A percentile compares a stretch with the other conserved stretches of the same genome.
Conservation (phyloP, 179 eudicot species). For the Beta lomatogona region DNA sequence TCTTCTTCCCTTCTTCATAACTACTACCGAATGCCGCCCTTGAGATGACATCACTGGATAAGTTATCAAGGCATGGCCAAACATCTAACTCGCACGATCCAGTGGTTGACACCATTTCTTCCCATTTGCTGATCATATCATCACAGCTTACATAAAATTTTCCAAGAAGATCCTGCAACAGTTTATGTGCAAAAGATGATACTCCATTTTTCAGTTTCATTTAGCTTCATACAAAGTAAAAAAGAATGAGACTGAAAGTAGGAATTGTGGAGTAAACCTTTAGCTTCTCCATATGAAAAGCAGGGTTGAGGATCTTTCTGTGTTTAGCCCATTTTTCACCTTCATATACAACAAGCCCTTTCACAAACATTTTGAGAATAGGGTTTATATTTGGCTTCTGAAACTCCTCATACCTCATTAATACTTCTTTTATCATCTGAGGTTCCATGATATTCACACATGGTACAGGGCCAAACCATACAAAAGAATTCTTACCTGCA, state of each 20-base stretch:
- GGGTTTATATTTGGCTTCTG: slow-evolving; percentile 37
- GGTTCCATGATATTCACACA: slow-evolving; percentile 40
- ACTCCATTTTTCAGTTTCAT: too few relatives aligned
- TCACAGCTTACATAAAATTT: slow-evolving; percentile 33
- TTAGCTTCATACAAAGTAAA: neutral
- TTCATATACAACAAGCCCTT: slow-evolving; percentile 38
- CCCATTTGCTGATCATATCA: slow-evolving; percentile 39
- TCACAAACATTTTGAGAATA: slow-evolving; percentile 33
- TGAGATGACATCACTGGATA: slow-evolving; percentile 38
- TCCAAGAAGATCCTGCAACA: slow-evolving; percentile 27
- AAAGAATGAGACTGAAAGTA: neutral
- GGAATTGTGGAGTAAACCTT: neutral
- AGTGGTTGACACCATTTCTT: slow-evolving; percentile 1
- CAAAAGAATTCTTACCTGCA: slow-evolving; percentile 36
- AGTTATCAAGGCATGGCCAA: slow-evolving; percentile 35
- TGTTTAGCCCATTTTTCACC: slow-evolving; percentile 42
- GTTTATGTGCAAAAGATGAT: too few relatives aligned
- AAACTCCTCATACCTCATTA: slow-evolving; percentile 37
- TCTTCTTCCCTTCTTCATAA: slow-evolving; percentile 35
- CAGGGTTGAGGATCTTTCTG: slow-evolving; percentile 37
- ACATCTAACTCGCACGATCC: slow-evolving; percentile 35
- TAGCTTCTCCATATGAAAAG: slow-evolving; percentile 20
- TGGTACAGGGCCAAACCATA: slow-evolving; percentile 38
- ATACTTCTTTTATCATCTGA: slow-evolving; percentile 33
- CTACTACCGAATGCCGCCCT: slow-evolving; percentile 42